Base-by-base conservation (phyloP, 2,329 filamentous ascomycete genomes). In the Verticillium klebahnii region DNA sequence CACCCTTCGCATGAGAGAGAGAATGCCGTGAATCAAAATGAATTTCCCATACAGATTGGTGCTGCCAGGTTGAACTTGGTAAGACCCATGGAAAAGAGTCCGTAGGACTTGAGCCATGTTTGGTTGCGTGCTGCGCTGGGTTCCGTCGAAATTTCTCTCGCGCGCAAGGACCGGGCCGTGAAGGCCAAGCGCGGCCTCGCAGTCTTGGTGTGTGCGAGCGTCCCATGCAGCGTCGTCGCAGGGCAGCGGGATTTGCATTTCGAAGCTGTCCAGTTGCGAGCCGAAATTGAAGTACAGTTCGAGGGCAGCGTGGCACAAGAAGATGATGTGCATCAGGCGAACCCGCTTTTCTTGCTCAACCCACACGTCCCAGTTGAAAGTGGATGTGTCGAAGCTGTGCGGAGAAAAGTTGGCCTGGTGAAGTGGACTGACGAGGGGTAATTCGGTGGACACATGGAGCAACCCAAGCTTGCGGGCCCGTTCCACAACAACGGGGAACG, bases 41-140 rank as follows among this genome's bases (percentile, higher is more conserved):
- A 92, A 92, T 69, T 92, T 92, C 39, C 87, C 88, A 68, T 88
- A 90, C 2, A 89, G 77, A 67, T 92, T 92, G 1, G 89, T 92
- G 25, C 83, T 84, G 55, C 86, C 84, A 3, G 85, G 84, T 62
- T 86, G 84, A 60, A 91, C 85, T 57, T 84, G 80, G 65, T 83
- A 81, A 11, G 79, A 82, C 6, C 78, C 75, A 64, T 89, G 82
- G 60, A 90, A 78, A 52, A 92, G 76, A 1, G 85, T 82, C 59
- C 82, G 81, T 60, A 92, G 76, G 1, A 85, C 86, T 62, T 85
- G 78, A 63, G 85, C 79, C 73, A 91, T 78, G 67, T 86, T 82
- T 1, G 89, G 82, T 68, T 92, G 89, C 67, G 85, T 89, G 58
- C 82, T 76, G 59, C 85, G 80, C 66, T 84, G 82, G 58, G 85